Base-by-base conservation (phyloP, 2,329 filamentous ascomycete genomes). In the Periconia sp. region DNA sequence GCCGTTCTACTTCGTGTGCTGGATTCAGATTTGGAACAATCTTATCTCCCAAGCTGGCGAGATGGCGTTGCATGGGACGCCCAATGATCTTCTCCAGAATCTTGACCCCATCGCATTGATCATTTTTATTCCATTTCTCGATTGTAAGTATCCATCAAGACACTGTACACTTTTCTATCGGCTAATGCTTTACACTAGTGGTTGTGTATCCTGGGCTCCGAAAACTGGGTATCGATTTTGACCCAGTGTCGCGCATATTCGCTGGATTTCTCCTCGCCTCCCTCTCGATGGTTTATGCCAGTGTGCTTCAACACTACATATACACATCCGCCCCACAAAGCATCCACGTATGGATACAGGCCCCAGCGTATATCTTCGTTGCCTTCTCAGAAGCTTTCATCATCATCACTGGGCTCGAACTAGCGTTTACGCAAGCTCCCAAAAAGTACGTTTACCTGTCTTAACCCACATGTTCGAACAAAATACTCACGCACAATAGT, bases 1-100 rank as follows among this genome's bases (percentile, higher is more conserved):
- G 8, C 23, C 23, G 8, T 27, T 27, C 64, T 58, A 60, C 45
- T 69, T 75, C 11, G 74, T 76, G 61, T 63, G 85, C 57, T 91
- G 87, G 78, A 82, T 86, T 53, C 87, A 88, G 41, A 57, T 71
- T 40, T 88, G 23, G 23, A 27, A 27, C 23, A 27, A 27, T 8
- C 23, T 27, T 27, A 27, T 27, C 23, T 27, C 23, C 84, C 76
- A 89, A 85, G 84, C 78, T 89, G 23, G 82, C 84, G 57, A 83
- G 48, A 84, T 90, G 87, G 64, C 81, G 49, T 82, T 87, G 2
- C 79, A 88, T 65, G 88, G 88, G 30, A 81, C 90, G 2, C 90
- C 89, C 64, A 92, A 92, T 77, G 89, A 92, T 68, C 76, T 92
- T 53, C 83, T 92, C 64, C 82, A 86, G 70, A 91, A 91, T 74